Evolutionary conservation across 1,139 yeast genomes (phyloP), one percentile per base, ranked within the genome.

Genomic region (Kurtzmaniella quercitrusa): DNA sequence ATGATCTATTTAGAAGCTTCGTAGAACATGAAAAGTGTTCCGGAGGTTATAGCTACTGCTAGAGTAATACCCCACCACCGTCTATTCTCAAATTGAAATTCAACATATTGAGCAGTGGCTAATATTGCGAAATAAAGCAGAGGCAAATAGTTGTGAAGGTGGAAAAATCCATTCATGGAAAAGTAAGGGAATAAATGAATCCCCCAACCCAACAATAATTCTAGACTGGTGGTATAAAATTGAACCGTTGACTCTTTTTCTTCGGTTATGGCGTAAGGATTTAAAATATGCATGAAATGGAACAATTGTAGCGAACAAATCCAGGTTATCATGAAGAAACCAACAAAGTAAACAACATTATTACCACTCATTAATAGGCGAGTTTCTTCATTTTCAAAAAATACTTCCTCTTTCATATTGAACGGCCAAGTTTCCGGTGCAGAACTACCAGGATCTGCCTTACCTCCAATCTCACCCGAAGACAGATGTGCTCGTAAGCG

Each of bases 341-440:
- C 66, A 9, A 54, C 45, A 39, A 55, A 61, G 46, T 71, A 68
- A 15, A 68, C 56, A 5, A 61, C 65, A 5, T 63, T 40, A 44
- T 69, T 72, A 1, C 76, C 77, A 22, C 71, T 43, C 20, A 60
- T 52, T 48, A 68, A 71, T 17, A 71, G 51, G 37, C 48, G 40
- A 17, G 40, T 47, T 6, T 43, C 50, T 3, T 56, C 59, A 14
- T 57, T 51, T 26, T 55, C 59, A 49, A 49, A 66, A 42, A 61
- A 66, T 38, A 55, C 59, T 17, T 70, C 59, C 0, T 76, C 75
- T 32, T 68, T 49, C 8, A 52, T 28, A 21, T 61, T 50, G 44
- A 68, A 63, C 23, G 75, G 74, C 78, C 77, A 72, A 2, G 63
- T 45, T 39, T 52, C 56, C 0, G 76, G 74, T n/a, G 50, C 38